Percentiles rank a stretch among this genome's conserved stretches.
These are phyloP conservation scores for Cymbidium sinense DNA, from an alignment of 106 monocot species.

Conservation along the genomic window DNA sequence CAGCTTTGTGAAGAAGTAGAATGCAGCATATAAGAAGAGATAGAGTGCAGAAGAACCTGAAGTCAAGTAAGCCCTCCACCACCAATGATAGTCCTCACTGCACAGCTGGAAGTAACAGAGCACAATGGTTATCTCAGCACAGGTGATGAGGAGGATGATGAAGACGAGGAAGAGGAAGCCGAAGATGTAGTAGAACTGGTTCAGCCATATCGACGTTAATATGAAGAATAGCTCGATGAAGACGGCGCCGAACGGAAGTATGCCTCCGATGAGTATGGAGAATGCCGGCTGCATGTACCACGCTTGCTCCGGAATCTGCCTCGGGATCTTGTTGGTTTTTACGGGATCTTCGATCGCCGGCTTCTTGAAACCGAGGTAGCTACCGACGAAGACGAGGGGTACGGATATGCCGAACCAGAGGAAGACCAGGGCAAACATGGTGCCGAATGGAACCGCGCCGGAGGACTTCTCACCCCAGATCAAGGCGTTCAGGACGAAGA, in stretches of 20 bases:
- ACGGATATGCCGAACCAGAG: slow-evolving; percentile 76
- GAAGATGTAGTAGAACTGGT: slow-evolving; percentile 76
- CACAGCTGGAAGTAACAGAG: slow-evolving; percentile 76
- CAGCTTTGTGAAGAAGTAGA: slow-evolving; percentile 76
- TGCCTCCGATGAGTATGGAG: slow-evolving; percentile 57
- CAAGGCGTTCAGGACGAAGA: slow-evolving; percentile 62
- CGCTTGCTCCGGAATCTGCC: slow-evolving; percentile 66
- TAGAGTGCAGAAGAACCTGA: slow-evolving; percentile 58
- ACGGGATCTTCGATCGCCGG: slow-evolving; percentile 59
- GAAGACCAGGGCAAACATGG: slow-evolving; percentile 68
- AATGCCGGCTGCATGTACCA: slow-evolving; percentile 75
- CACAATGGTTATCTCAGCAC: slow-evolving; percentile 63
- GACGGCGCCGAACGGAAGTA: slow-evolving; percentile 65
- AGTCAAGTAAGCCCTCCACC: slow-evolving; percentile 70
- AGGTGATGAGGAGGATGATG: slow-evolving; percentile 57
- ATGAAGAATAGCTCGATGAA: slow-evolving; percentile 74
- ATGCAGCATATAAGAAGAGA: slow-evolving; percentile 50
- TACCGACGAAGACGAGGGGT: slow-evolving; percentile 56
- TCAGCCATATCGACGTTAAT: slow-evolving; percentile 64
- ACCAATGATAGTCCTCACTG: slow-evolving; percentile 65
- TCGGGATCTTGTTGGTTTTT: slow-evolving; percentile 62
- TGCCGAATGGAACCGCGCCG: slow-evolving; percentile 64
- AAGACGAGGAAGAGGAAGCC: slow-evolving; percentile 69
- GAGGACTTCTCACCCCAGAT: slow-evolving; percentile 79
- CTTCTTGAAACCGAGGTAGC: slow-evolving; percentile 60